A percentile compares a stretch with the other conserved stretches of the same genome.
Conservation (phyloP, 495 filamentous ascomycete species). For the Hyaloscypha variabilis region DNA sequence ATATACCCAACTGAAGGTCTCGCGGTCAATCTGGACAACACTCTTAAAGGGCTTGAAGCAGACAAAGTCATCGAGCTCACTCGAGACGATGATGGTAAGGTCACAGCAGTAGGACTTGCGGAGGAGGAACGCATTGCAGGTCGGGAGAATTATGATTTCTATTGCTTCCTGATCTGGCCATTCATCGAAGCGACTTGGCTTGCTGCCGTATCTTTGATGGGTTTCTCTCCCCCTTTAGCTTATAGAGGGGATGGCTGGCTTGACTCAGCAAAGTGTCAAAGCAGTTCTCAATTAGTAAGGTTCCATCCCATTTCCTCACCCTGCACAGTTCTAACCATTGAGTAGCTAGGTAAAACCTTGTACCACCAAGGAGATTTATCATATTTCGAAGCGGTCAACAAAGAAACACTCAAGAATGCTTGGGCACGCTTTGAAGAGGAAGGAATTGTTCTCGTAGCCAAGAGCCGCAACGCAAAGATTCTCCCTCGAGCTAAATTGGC, state of each 20-base stretch:
- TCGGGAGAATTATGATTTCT: conserved; percentile 95
- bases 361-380: conserved; percentile 96
- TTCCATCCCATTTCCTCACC: not conserved
- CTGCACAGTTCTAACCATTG: conserved; percentile 29
- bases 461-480: conserved; percentile 59
- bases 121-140: conserved; percentile 74
- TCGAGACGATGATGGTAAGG: conserved; percentile 53
- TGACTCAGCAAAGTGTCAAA: conserved; percentile 73
- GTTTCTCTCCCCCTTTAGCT: conserved; percentile 72
- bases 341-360: conserved; percentile 92
- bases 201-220: conserved; percentile 81
- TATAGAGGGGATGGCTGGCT: conserved; percentile 72
- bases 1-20: conserved; percentile 92
- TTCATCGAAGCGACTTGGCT: conserved; percentile 95
- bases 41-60: conserved; percentile 71
- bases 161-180: conserved; percentile 97
- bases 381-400: conserved; percentile 98
- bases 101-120: conserved; percentile 71
- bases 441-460: conserved; percentile 76
- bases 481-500: conserved; percentile 67
- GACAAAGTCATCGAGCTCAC: conserved; percentile 80
- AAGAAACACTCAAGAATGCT: conserved; percentile 92
- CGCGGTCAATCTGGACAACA: conserved; percentile 74
- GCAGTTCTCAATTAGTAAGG: conserved; percentile 78
- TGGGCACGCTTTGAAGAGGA: conserved; percentile 89